Evolutionary conservation across 441 rosid genomes (phyloP), one percentile per base, ranked within the genome.

Genomic region (Pelargonium fulgidum): DNA sequence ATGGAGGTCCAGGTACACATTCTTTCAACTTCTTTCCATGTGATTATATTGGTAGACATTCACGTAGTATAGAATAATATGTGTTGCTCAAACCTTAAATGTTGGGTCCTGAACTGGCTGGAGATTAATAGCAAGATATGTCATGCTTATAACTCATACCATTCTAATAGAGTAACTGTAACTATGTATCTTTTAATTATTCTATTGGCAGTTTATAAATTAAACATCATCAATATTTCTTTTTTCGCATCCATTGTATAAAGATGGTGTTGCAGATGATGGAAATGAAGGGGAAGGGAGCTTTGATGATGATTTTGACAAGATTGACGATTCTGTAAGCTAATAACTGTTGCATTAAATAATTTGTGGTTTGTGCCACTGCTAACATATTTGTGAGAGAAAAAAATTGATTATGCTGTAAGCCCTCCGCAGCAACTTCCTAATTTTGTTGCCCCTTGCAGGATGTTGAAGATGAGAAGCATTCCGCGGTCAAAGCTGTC

Each of bases 241-340:
- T 59, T 39, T 39, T 12, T 4, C 54, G 3, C 13, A n/a, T n/a
- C n/a, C n/a, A n/a, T n/a, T 26, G 33, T 3, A 68, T 42, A 13
- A 44, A 50, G 54, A 16, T 64, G 59, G 16, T 68, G 64, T 81
- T 76, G 42, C 81, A 87, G 61, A 16, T 54, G 19, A 3, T 5
- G 58, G 19, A 7, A 92, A 82, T 81, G 93, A 82, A 65, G 87
- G 58, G 65, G 89, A 83, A 65, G 88, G 78, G 69, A 85, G 84
- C 81, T 74, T 89, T 56, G 88, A 74, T 69, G 97, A 91, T 84
- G 97, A 91, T 79, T 89, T 91, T 72, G 93, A 87, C 87, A 86
- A 86, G 83, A 87, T 87, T n/a, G 92, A 77, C 59, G 87, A 81
- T 76, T 85, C 95, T 26, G 97, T 91, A 84, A 86, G 89, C 72